Base-by-base conservation (phyloP, 768 basidiomycete species). In the Rhizopogon rudus region DNA sequence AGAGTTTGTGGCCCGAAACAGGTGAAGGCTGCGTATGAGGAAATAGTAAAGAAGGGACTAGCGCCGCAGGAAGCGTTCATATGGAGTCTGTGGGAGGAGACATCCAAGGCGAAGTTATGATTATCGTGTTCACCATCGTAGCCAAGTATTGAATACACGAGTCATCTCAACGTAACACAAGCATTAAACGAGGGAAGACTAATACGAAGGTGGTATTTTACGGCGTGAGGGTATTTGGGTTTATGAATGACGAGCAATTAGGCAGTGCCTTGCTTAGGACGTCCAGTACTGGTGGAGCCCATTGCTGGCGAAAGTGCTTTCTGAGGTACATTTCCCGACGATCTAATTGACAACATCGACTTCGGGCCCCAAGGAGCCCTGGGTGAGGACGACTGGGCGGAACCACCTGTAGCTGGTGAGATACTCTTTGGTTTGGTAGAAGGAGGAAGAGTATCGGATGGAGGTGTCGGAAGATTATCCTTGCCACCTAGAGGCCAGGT, bases 41-140 rank as follows among this genome's bases (percentile, higher is more conserved):
- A 68, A 31, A 70, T 83, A 40, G 71, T 73, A 16, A 70, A 66
- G 52, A 65, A 66, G 7, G 81, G 82, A 0, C 61, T 86, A 40
- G 75, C 73, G n/a, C 80, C 85, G 7, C 76, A 80, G 35, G 74
- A 71, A 46, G 86, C 84, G 2, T 71, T 78, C 42, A 72, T 87
- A 46, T 87, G 86, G 83, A 86, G 83, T 60, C 60, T 88, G 63
- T 88, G 86, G 85, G 78, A 79, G 44, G 63, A 66, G 22, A 61
- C 61, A 0, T n/a, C 1, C 14, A 39, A 33, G 54, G 20, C 12
- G 7, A 53, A 41, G 35, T 51, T 51, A 51, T 45, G 52, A 33
- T 49, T n/a, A 28, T 17, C 9, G 33, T 48, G 8, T 48, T 14
- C 28, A 9, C 3, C 9, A 6, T 28, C 31, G 46, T 17, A 49